Percentiles rank a stretch among this genome's conserved stretches.
Conservation (phyloP, 805 yeast genomes). For the Saccharomycopsis fodiens region DNA sequence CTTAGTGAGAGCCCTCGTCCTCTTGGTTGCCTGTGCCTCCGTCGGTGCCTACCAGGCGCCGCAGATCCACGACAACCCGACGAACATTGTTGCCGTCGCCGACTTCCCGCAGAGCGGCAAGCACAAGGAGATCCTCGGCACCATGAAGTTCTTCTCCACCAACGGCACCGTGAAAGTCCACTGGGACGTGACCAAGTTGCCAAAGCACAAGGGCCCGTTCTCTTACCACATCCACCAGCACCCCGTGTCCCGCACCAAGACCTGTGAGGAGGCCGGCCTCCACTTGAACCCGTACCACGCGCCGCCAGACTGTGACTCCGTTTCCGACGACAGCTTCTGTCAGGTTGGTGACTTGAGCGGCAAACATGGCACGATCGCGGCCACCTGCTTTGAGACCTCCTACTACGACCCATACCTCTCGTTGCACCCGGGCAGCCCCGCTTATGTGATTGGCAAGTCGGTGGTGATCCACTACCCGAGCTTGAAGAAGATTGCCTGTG, state of each 20-base stretch:
- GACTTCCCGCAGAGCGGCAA: conserved; percentile 43
- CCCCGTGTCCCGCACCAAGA: conserved; percentile 42
- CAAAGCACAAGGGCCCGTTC: conserved; percentile 60
- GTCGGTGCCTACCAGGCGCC: conserved; percentile 42
- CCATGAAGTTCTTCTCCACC: conserved; percentile 50
- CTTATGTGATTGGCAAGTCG: conserved; percentile 54
- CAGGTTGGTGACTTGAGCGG: conserved; percentile 74
- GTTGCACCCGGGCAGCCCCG: conserved; percentile 44
- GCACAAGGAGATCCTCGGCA: conserved; percentile 37
- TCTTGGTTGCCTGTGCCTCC: conserved; percentile 4
- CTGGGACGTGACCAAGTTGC: conserved; percentile 64
- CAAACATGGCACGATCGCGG: conserved; percentile 65
- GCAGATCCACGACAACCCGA: conserved; percentile 40
- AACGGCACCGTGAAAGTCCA: conserved; percentile 59
- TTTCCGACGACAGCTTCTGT: conserved; percentile 47
- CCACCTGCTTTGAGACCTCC: conserved; percentile 58
- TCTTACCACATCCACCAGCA: conserved; percentile 59
- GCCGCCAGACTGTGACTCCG: conserved; percentile 41
- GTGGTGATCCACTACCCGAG: conserved; percentile 50
- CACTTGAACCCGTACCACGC: conserved; percentile 64
- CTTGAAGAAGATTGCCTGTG: conserved; percentile 54
- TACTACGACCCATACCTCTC: conserved; percentile 63
- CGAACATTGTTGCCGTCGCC: conserved; percentile 46
- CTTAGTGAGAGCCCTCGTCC: not conserved
- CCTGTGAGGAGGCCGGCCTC: conserved; percentile 47